Base-by-base conservation (phyloP, 306 rosid species). In the Comarum palustre region DNA sequence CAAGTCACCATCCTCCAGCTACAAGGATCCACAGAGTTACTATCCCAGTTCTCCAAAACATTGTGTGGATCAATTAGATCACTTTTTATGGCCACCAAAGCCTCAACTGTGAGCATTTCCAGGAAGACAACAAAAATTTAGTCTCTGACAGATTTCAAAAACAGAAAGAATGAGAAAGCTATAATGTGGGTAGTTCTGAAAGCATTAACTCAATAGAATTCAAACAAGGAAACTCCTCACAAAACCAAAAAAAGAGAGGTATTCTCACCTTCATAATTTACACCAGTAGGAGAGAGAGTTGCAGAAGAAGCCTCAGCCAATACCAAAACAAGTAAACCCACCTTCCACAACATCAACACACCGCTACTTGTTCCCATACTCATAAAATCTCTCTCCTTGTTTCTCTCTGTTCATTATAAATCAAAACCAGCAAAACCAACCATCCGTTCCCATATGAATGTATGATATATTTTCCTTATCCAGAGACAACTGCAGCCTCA, bases 1-100 rank as follows among this genome's bases (percentile, higher is more conserved):
- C 99, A 95, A 47, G 97, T 91, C 57, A 95, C 90, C 99, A 95
- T 95, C 83, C 99, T 90, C 99, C 99, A 95, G 81, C 99, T 90
- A 83, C 99, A 95, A 55, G 99, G 99, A 88, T 95, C 99, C 48
- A 95, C 99, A 66, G 97, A 95, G 79, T 79, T 90, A 20, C 76
- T 82, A 85, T 95, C 99, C 99, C 99, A 95, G 81, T 72, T 86
- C 82, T 95, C 99, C 87, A 95, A 73, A 55, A 91, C 99, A 78
- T 88, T 90, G 82, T 92, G 96, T 51, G 97, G 99, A 81, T 95
- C 99, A 77, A 60, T 13, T 64, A 95, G 84, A 68, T 52, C 86
- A 73, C 1, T 78, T 83, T 95, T 95, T 61, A 95, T 90, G 69
- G 88, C 91, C 88, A 90, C 85, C 86, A 95, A 81, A 80, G 99